Base-by-base conservation (phyloP, 371 early-diverging fungal species). In the Zopfochytrium polystomum region DNA sequence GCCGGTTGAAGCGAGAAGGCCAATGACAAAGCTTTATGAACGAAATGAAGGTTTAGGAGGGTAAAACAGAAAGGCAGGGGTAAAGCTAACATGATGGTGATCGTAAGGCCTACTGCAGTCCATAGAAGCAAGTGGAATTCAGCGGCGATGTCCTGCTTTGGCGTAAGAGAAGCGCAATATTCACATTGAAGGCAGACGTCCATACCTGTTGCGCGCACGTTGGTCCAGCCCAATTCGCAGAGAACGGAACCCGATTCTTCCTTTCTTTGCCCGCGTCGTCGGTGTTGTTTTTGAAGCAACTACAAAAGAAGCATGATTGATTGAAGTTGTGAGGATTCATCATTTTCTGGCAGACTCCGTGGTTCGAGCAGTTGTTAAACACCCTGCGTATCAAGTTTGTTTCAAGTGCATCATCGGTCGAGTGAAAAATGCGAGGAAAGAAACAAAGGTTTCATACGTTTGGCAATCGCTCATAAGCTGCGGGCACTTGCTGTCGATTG, bases 111-210 rank as follows among this genome's bases (percentile, higher is more conserved):
- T 20, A 73, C 57, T 30, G 44, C 49, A 13, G 65, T 47, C 73
- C 73, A 73, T 9, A 73, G 60, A 9, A 73, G 29, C 18, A 73
- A 49, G 22, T 73, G 70, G 63, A 73, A 73, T 1, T 64, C 27
- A 3, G 54, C 33, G 27, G 59, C 60, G 46, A 73, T 66, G 46
- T 73, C 73, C 66, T 72, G 63, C 38, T 53, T 65, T 42, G 58
- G 64, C 13, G 22, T 27, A 26, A 52, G 30, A 9, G 30, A 9
- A 45, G 7, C 9, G 30, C 20, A 13, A 63, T 44, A 22, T 46
- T 38, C 33, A 43, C 48, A 9, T 7, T 44, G 7, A 63, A 35
- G 23, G 62, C 34, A 3, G 57, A 58, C 45, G 59, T 55, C 3
- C 35, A 20, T 30, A 68, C 67, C 65, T 72, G 69, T 38, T 63